Conservation (phyloP, 306 rosid genomes). For the Parietaria judaica region DNA sequence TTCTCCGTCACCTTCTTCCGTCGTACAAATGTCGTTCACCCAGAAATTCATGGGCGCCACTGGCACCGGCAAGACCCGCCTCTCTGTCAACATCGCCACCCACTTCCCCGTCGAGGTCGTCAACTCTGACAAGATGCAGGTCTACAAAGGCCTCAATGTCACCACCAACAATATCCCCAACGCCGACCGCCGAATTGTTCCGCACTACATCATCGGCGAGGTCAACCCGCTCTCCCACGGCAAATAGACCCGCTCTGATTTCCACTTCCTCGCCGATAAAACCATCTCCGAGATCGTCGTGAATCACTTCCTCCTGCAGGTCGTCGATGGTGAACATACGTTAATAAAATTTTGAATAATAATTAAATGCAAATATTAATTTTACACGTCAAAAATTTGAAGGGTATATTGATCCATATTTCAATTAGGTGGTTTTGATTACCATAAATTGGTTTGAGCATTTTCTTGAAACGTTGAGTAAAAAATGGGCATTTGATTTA, state of each 20-base stretch:
- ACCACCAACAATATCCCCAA: slow-evolving; percentile 80
- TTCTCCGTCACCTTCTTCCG: too few relatives aligned
- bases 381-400: too few relatives aligned
- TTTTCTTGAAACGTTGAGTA: too few relatives aligned
- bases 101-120: slow-evolving; percentile 60
- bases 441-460: too few relatives aligned
- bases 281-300: slow-evolving; percentile 27
- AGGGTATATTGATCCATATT: too few relatives aligned
- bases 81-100: slow-evolving; percentile 71
- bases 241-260: slow-evolving; percentile 47
- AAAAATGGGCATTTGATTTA: too few relatives aligned
- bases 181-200: slow-evolving; percentile 42
- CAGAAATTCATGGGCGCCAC: slow-evolving; percentile 90
- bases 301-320: too few relatives aligned
- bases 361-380: too few relatives aligned
- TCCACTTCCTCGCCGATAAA: slow-evolving; percentile 35
- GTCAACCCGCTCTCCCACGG: slow-evolving; percentile 27
- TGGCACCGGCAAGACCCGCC: slow-evolving; percentile 76
- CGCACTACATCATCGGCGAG: slow-evolving; percentile 77
- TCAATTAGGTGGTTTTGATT: too few relatives aligned
- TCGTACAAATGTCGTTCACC: too few relatives aligned
- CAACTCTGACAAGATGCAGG: slow-evolving; percentile 90
- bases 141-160: slow-evolving; percentile 66
- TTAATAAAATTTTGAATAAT: too few relatives aligned
- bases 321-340: too few relatives aligned